Base-by-base conservation (phyloP, 1,284 basidiomycete genomes). In the Exobasidium cylindrosporum region DNA sequence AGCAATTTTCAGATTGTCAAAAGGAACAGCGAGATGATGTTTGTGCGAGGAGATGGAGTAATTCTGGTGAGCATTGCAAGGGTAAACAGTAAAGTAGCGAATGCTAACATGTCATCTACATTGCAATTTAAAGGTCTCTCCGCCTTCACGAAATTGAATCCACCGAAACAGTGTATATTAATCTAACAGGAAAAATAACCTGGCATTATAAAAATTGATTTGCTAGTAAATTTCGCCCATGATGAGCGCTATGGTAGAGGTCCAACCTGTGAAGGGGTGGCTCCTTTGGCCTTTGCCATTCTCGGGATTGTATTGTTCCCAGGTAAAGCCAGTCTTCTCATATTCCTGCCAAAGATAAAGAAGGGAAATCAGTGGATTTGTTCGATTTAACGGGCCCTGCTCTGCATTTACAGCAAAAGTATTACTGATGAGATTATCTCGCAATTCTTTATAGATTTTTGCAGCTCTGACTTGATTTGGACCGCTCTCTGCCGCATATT, bases 11-110 rank as follows among this genome's bases (percentile, higher is more conserved):
- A 97, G 94, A 86, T 91, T 44, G 92, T 92, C 63, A 94, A 93
- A 82, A 85, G 94, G 72, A 94, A 91, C 81, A 88, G 94, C 84
- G 92, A 95, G 63, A 98, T 99, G 95, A 84, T 99, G 57, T 99
- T 97, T 76, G 94, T 99, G 1, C 85, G 95, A 79, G 95, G 95
- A 59, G 80, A 81, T 61, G 78, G 79, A 61, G 80, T 81, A n/a
- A 81, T 81, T 50, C 67, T 81, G 40, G 80, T 80, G 45, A 53
- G 76, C 67, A 28, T 10, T 17, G 35, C 35, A n/a, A n/a, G n/a
- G n/a, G n/a, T n/a, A n/a, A n/a, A n/a, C n/a, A n/a, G n/a, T n/a
- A n/a, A n/a, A n/a, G n/a, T n/a, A n/a, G n/a, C n/a, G n/a, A n/a
- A n/a, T n/a, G n/a, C n/a, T n/a, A n/a, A n/a, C n/a, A n/a, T n/a